A percentile compares a stretch with the other conserved stretches of the same genome.
Evolutionary conservation across 495 filamentous ascomycete species (phyloP).

Genomic region (Chaetomium fimeti): DNA sequence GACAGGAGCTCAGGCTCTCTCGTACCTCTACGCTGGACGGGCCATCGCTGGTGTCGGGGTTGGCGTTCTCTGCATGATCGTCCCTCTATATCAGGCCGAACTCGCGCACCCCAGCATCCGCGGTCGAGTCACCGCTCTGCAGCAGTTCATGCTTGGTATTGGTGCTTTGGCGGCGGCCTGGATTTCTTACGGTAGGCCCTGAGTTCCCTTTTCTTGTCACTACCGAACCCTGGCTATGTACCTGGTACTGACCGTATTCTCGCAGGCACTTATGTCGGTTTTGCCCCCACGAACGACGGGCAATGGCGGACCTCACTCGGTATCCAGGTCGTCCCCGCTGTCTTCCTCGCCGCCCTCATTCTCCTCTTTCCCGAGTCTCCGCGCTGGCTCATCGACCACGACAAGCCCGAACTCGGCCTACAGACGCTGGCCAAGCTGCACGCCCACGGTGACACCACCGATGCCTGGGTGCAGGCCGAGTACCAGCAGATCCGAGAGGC

Average conservation of each 20-base stretch:
- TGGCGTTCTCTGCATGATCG: constrained; percentile 15
- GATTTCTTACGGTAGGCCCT: constrained; percentile 12
- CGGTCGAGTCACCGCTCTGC: constrained; percentile 15
- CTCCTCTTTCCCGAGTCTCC: constrained; percentile 20
- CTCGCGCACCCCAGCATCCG: constrained; percentile 17
- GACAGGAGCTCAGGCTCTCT: constrained; percentile 14
- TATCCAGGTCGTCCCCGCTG: constrained; percentile 18
- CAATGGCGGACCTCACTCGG: constrained; percentile 15
- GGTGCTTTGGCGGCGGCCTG: constrained; percentile 16
- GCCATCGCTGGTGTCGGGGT: constrained; percentile 12
- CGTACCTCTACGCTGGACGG: constrained; percentile 18
- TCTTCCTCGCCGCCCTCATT: constrained; percentile 14
- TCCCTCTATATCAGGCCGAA: constrained; percentile 19
- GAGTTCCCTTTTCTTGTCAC: background rate
- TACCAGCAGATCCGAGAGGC: constrained; percentile 13
- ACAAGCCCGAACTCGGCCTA: constrained; percentile 5
- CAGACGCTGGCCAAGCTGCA: constrained; percentile 15
- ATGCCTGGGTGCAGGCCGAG: constrained; percentile 20
- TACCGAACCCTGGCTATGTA: background rate
- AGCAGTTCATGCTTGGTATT: constrained; percentile 19
- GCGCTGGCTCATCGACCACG: constrained; percentile 21
- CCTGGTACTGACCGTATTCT: no score
- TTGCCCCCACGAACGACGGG: constrained; percentile 9
- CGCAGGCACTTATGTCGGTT: constrained; percentile 15
- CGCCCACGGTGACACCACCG: constrained; percentile 12